A percentile compares a stretch with the other conserved stretches of the same genome.
Conservation (phyloP, 306 rosid species). For the Gleditsia sinensis region DNA sequence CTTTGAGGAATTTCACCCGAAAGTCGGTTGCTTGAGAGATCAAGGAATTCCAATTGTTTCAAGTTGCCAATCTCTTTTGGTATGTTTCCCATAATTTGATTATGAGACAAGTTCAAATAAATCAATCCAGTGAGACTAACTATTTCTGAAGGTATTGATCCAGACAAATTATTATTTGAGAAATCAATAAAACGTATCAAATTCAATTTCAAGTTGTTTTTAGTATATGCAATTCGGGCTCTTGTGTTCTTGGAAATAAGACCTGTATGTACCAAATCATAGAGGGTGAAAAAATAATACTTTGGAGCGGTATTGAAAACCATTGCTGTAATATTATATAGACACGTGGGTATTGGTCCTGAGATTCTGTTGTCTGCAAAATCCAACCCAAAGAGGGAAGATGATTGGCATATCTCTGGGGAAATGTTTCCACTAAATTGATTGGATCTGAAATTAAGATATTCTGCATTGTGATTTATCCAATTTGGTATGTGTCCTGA, state of each 20-base stretch:
- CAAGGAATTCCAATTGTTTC: slow-evolving; percentile 30
- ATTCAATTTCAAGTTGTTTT: background rate
- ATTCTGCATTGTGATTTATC: background rate
- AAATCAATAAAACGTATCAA: slow-evolving; percentile 6
- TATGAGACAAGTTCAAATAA: slow-evolving; percentile 37
- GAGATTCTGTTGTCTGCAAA: too few relatives aligned
- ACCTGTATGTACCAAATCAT: too few relatives aligned
- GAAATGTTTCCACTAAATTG: slow-evolving; percentile 23
- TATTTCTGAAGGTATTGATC: slow-evolving; percentile 30
- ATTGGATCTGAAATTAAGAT: slow-evolving; percentile 5
- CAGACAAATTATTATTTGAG: slow-evolving; percentile 28
- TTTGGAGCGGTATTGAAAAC: too few relatives aligned
- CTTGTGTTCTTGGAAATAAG: too few relatives aligned
- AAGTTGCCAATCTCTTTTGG: slow-evolving; percentile 28
- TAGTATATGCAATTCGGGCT: background rate
- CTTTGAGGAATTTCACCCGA: slow-evolving; percentile 35
- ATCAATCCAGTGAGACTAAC: background rate
- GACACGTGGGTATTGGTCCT: too few relatives aligned
- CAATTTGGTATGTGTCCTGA: slow-evolving; percentile 19
- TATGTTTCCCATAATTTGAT: slow-evolving; percentile 35
- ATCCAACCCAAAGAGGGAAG: slow-evolving; percentile 3
- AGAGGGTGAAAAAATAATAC: too few relatives aligned
- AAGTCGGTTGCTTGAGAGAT: slow-evolving; percentile 33
- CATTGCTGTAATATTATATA: too few relatives aligned
- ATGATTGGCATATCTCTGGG: background rate